These are phyloP conservation scores for Furcasterigmium sp. DNA, from an alignment of 2,329 filamentous ascomycete genomes.

Conservation along the genomic window DNA sequence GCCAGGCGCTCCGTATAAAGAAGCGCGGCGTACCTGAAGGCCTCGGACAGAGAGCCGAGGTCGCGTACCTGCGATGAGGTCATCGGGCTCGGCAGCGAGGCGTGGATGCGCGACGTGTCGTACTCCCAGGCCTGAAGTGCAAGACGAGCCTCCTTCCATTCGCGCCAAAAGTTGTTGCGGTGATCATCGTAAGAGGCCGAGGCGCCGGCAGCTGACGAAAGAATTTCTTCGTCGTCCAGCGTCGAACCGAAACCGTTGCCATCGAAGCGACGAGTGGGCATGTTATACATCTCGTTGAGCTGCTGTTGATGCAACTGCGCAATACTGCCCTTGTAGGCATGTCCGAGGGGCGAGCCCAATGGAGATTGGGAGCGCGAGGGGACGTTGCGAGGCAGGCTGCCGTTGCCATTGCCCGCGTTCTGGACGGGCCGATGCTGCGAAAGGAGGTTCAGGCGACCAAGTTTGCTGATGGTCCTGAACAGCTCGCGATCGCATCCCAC, in stretches of 20 bases:
- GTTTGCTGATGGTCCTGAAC: slow-evolving; percentile 79
- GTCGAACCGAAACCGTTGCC: slow-evolving; percentile 59
- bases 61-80: slow-evolving; percentile 64
- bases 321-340: slow-evolving; percentile 32
- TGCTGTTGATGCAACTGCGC: slow-evolving; percentile 19
- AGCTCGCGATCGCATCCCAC: slow-evolving; percentile 82
- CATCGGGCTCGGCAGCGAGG: slow-evolving; percentile 43
- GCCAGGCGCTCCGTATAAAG: slow-evolving; percentile 87
- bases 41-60: slow-evolving; percentile 77
- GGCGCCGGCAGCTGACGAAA: slow-evolving; percentile 33
- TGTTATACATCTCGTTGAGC: slow-evolving; percentile 22
- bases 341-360: slow-evolving; percentile 34
- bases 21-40: slow-evolving; percentile 83
- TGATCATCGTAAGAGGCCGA: slow-evolving; percentile 51
- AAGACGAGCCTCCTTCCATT: slow-evolving; percentile 76
- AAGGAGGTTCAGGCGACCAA: slow-evolving; percentile 79
- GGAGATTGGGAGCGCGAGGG: slow-evolving; percentile 30
- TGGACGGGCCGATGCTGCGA: slow-evolving; percentile 62
- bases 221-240: slow-evolving; percentile 49
- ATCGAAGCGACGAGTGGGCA: slow-evolving; percentile 56
- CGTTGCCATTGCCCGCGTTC: slow-evolving; percentile 18
- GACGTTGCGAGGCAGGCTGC: slow-evolving; percentile 12
- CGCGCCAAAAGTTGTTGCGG: slow-evolving; percentile 69
- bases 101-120: slow-evolving; percentile 45
- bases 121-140: slow-evolving; percentile 80